Base-by-base conservation (phyloP, 306 rosid species). In the Inga leiocalycina region DNA sequence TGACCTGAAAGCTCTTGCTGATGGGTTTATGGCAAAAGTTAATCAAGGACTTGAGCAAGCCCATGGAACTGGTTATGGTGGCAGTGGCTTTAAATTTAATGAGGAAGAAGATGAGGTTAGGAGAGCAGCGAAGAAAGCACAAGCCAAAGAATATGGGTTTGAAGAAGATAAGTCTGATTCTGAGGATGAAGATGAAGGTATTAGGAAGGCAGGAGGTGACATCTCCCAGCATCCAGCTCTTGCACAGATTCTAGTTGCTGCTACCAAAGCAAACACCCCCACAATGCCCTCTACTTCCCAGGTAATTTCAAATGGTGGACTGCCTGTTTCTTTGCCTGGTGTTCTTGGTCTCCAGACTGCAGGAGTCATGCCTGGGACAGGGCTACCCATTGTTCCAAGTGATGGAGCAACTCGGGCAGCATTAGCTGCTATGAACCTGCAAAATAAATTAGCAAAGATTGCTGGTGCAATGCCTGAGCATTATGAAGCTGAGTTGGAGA, bases 141-240 rank as follows among this genome's bases (percentile, higher is more conserved):
- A 95, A 75, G 98, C 98, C 71, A 95, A 87, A 81, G 98, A 93
- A 83, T 95, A 95, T 87, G 98, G 98, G 77, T 95, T 93, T 85
- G 98, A 92, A 90, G 98, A 93, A 71, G 98, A 95, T 83, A 93
- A 93, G 79, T 93, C 98, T 30, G 98, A 95, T 92, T 92, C 98
- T 17, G 98, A 95, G 68, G 98, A 95, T 75, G 98, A 95, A 82
- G 94, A 95, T 86, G 98, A 93, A 37, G 92, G 92, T 86, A 91
- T 94, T 74, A 86, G 93, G 90, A 93, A 91, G 87, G 91, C 97
- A 51, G 94, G 95, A 30, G 98, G 95, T 13, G 97, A 93, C 84
- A 86, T 93, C 52, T 85, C 97, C 35, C 97, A 94, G 90, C 96
- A 94, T 87, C 88, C 97, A 82, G 92, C 97, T 59, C 81, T 93